phyloP scores from a whole-genome alignment of 2,329 filamentous ascomycete species.

The Aschersonia sp. region DNA sequence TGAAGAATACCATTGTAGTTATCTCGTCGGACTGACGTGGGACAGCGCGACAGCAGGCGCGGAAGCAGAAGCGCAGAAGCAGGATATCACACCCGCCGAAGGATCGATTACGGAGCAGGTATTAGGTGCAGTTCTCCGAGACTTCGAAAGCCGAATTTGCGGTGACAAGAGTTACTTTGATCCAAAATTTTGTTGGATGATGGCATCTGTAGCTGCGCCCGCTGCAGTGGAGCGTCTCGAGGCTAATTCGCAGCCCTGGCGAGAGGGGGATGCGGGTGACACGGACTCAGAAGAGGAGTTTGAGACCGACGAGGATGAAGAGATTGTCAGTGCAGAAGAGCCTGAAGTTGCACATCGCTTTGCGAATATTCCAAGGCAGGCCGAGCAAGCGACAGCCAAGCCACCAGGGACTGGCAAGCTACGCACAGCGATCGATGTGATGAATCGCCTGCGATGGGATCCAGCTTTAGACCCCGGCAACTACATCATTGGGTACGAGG shows the following conservation, averaged over 20 bases:
- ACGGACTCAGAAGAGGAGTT: constrained; percentile 28
- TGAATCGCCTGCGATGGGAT: constrained; percentile 47
- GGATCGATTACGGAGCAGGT: constrained; percentile 27
- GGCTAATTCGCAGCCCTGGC: constrained; percentile 34
- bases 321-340: constrained; percentile 1
- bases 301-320: constrained; percentile 19
- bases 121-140: constrained; percentile 26
- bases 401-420: constrained; percentile 28
- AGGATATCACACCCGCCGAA: constrained; percentile 12
- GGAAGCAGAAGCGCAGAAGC: constrained; percentile 1
- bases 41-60: not conserved
- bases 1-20: constrained; percentile 42
- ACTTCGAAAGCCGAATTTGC: constrained; percentile 33
- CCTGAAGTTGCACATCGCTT: not conserved
- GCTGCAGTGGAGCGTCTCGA: constrained; percentile 25
- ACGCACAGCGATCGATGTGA: constrained; percentile 40
- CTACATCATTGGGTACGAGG: constrained; percentile 45
- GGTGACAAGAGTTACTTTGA: constrained; percentile 34
- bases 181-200: constrained; percentile 31
- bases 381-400: constrained; percentile 4
- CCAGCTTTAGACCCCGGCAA: constrained; percentile 33
- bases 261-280: constrained; percentile 21
- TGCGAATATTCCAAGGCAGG: not conserved
- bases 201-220: constrained; percentile 21
- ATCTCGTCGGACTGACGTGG: constrained; percentile 42